Evolutionary conservation across 2,329 filamentous ascomycete genomes (phyloP).

Genomic region (Diaporthe eres): DNA sequence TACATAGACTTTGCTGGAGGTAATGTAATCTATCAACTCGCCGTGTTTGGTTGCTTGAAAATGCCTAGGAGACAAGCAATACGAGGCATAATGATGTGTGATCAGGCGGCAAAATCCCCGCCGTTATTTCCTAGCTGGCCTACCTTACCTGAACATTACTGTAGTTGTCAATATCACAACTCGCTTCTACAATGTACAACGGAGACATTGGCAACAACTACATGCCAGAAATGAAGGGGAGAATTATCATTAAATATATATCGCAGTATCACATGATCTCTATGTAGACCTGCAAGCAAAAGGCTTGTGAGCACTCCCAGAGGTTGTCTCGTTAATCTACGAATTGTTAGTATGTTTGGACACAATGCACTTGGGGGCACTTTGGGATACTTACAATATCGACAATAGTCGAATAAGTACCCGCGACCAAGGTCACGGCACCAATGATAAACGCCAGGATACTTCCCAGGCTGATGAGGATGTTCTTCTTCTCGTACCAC

Average conservation of each 20-base stretch:
- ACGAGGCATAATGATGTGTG: neutral
- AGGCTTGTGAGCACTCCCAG: slow-evolving; percentile 23
- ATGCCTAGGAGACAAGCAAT: too few relatives aligned
- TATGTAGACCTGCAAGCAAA: slow-evolving; percentile 19
- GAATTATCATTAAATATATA: neutral
- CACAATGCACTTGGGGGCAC: neutral
- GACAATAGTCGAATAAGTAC: slow-evolving; percentile 47
- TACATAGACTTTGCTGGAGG: neutral
- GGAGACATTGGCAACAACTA: neutral
- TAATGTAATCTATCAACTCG: too few relatives aligned
- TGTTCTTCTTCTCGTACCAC: slow-evolving; percentile 48
- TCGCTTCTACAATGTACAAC: neutral
- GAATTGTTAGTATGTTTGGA: neutral
- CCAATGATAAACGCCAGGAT: slow-evolving; percentile 46
- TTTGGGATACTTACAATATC: slow-evolving; percentile 47
- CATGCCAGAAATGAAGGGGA: too few relatives aligned
- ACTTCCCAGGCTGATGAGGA: slow-evolving; percentile 43
- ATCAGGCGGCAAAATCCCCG: neutral
- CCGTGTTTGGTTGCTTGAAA: neutral
- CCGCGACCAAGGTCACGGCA: slow-evolving; percentile 47
- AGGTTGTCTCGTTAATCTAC: slow-evolving; percentile 17
- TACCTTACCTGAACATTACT: neutral
- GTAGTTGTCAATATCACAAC: neutral
- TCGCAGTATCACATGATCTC: neutral
- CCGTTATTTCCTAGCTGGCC: neutral